Base-by-base conservation (phyloP, 2,329 filamentous ascomycete species). In the Ophiocordyceps sinensis region DNA sequence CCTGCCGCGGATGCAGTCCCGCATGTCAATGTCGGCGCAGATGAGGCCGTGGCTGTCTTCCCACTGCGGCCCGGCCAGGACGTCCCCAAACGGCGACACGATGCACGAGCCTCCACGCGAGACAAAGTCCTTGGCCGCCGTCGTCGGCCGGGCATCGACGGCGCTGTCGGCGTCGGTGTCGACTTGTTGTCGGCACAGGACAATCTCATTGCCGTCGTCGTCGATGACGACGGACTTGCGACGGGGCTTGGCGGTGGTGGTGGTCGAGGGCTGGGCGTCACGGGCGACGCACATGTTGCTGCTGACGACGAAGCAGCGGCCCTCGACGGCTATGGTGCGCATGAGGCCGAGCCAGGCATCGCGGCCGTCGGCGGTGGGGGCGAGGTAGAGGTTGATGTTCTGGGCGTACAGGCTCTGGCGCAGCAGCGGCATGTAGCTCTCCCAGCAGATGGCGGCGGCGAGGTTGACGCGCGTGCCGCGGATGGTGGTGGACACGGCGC, bases 391-490 rank as follows among this genome's bases (percentile, higher is more conserved):
- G 57, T 94, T 94, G 53, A 95, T 78, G 55, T 94, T 94, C 60
- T 95, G 89, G 3, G 77, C 73, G 59, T 95, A 96, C 31, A 95
- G 68, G 14, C 77, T 73, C 56, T 94, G 83, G 15, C 89, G 75
- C 8, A 95, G 68, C 15, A 95, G 66, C 0, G 88, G 88, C 87
- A 94, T 95, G 64, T 89, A 94, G 59, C 85, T 94, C 60, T 96
- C 88, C 88, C 88, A 95, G 67, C 88, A 94, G 49, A 96, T 93
- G 4, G 87, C 89, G 3, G 83, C 79, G 0, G 82, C 88, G 44
- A 95, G 73, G 43, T 85, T 89, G 45, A 95, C 63, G 47, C 77
- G 78, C 3, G 87, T 75, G 39, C 85, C 86, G 45, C 81, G 80
- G 57, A 95, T 86, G 21, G 69, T 75, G 1, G 86, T 87, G 23